These are phyloP conservation scores for Lactifluus pinguis DNA, from an alignment of 768 basidiomycete species.

Conservation along the genomic window DNA sequence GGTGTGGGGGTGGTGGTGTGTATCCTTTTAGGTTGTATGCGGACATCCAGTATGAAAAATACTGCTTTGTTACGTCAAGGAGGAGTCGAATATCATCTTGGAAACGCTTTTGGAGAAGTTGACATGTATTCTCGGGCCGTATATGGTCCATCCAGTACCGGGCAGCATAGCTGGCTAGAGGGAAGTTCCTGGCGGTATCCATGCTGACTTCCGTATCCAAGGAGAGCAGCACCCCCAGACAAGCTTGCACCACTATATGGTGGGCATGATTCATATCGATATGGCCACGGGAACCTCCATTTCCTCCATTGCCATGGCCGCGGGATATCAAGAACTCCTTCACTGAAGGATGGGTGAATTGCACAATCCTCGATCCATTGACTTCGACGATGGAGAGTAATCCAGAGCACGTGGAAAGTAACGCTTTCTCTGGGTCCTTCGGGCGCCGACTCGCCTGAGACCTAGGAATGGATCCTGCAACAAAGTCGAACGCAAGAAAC, in stretches of 20 bases:
- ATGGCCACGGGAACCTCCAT: neutral
- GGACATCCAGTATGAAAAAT: neutral
- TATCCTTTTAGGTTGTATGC: no score
- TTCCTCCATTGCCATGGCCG: neutral
- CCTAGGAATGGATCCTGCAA: no score
- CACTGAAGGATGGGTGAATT: neutral
- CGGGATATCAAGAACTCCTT: neutral
- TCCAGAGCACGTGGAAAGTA: neutral
- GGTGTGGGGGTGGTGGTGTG: no score
- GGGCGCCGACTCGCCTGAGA: no score
- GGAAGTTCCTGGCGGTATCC: neutral
- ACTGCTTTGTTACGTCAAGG: neutral
- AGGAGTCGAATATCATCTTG: neutral
- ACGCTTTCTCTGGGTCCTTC: no score
- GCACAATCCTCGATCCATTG: neutral
- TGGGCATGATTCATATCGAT: neutral
- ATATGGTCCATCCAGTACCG: neutral
- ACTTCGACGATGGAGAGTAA: neutral
- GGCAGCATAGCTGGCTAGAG: neutral
- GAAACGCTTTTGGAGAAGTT: neutral
- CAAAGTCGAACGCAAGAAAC: no score
- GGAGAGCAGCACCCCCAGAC: neutral
- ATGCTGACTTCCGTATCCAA: neutral
- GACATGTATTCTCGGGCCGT: accelerated
- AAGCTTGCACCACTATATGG: neutral